Percentiles rank a stretch among this genome's conserved stretches.
Conservation (phyloP, 192 early-diverging fungal species). For the Umbelopsis ramanniana region DNA sequence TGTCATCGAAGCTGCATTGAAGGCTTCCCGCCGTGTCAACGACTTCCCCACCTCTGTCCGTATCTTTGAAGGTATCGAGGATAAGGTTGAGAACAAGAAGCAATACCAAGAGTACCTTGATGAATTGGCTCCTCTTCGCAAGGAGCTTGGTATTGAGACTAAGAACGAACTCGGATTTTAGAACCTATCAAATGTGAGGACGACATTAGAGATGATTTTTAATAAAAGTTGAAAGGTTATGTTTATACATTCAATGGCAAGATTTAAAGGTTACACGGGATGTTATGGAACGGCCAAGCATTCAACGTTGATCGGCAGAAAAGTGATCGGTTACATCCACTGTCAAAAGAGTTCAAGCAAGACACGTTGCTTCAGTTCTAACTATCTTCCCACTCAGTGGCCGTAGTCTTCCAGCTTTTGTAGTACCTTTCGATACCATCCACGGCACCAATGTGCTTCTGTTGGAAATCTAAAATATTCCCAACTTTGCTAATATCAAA, state of each 20-base stretch:
- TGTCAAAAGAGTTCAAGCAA: too few relatives aligned
- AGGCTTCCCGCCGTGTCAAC: conserved; percentile 91
- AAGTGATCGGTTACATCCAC: too few relatives aligned
- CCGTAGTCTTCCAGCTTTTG: not conserved
- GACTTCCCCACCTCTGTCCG: conserved; percentile 93
- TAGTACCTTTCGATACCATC: conserved; percentile 17
- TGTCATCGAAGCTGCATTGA: conserved; percentile 87
- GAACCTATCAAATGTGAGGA: conserved; percentile 22
- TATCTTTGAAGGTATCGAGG: conserved; percentile 92
- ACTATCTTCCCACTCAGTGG: not conserved
- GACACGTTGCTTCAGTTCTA: too few relatives aligned
- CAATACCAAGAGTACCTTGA: conserved; percentile 91
- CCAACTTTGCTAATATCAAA: not conserved
- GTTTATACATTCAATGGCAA: too few relatives aligned
- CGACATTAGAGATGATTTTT: too few relatives aligned
- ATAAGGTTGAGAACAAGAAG: conserved; percentile 82
- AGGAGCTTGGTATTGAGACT: conserved; percentile 87
- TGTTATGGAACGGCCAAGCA: too few relatives aligned
- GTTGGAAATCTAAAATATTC: not conserved
- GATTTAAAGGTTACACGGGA: too few relatives aligned
- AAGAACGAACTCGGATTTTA: conserved; percentile 88
- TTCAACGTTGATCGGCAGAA: too few relatives aligned
- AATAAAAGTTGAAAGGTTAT: too few relatives aligned
- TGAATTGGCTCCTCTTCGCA: conserved; percentile 84
- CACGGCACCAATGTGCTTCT: not conserved